Percentiles rank a stretch among this genome's conserved stretches.
These are phyloP conservation scores for Clonostachys chloroleuca DNA, from an alignment of 2,329 filamentous ascomycete species.

Conservation along the genomic window DNA sequence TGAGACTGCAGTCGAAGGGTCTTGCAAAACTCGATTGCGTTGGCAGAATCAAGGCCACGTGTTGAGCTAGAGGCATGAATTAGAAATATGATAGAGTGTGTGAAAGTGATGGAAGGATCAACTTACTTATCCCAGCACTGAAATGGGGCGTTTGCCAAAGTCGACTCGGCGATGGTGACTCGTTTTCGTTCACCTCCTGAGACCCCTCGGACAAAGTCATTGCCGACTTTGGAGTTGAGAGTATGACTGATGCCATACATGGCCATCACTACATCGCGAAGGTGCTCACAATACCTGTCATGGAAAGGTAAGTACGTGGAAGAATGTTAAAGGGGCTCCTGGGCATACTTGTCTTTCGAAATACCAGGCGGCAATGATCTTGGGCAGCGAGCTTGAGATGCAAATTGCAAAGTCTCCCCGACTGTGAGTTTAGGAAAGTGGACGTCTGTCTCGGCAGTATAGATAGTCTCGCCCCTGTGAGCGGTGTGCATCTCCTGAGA, in stretches of 20 bases:
- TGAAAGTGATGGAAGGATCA: too few species aligned
- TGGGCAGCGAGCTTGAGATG: slow-evolving; percentile 49
- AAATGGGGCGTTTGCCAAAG: slow-evolving; percentile 14
- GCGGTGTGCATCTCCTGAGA: slow-evolving; percentile 53
- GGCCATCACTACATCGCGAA: slow-evolving; percentile 49
- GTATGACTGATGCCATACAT: slow-evolving; percentile 52
- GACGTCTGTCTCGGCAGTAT: slow-evolving; percentile 61
- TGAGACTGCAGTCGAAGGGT: slow-evolving; percentile 58
- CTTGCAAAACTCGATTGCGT: slow-evolving; percentile 57
- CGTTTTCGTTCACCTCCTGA: slow-evolving; percentile 43
- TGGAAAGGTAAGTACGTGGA: slow-evolving; percentile 2
- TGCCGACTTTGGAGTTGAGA: slow-evolving; percentile 46
- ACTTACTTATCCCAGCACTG: slow-evolving; percentile 35
- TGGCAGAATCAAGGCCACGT: slow-evolving; percentile 54
- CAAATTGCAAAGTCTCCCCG: slow-evolving; percentile 57
- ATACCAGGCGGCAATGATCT: slow-evolving; percentile 39
- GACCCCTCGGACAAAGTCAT: slow-evolving; percentile 49
- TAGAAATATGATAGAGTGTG: too few species aligned
- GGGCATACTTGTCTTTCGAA: slow-evolving; percentile 35
- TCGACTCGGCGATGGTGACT: slow-evolving; percentile 22
- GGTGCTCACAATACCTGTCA: slow-evolving; percentile 37
- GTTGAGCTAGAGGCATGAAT: slow-evolving; percentile 35
- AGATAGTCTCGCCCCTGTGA: slow-evolving; percentile 57
- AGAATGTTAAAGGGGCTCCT: slow-evolving; percentile 48
- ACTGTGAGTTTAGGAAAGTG: slow-evolving; percentile 57